These are phyloP conservation scores for Sporisorium graminicola DNA, from an alignment of 1,284 basidiomycete species.

Conservation along the genomic window DNA sequence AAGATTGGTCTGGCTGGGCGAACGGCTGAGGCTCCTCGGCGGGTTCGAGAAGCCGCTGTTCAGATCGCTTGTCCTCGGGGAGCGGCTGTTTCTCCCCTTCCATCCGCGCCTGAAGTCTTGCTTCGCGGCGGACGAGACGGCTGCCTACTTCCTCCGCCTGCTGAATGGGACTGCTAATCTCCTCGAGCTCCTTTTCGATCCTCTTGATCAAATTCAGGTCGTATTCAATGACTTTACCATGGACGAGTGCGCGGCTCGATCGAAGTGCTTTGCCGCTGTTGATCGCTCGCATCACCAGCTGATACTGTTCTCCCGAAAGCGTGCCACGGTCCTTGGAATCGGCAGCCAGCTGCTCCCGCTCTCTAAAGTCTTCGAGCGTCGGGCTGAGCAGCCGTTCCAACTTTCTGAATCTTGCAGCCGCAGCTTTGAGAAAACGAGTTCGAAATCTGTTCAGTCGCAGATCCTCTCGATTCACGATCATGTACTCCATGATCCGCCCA, in stretches of 20 bases:
- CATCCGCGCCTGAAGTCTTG: neutral
- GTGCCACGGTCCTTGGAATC: neutral
- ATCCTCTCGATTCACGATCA: slow-evolving; percentile 3
- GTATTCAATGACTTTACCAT: neutral
- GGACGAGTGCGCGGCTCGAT: neutral
- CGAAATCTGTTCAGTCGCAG: slow-evolving; percentile 3
- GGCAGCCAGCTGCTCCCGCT: neutral
- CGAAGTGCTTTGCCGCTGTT: neutral
- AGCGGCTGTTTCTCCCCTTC: neutral
- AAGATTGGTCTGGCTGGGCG: neutral
- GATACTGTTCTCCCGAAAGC: neutral
- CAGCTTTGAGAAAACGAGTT: neutral
- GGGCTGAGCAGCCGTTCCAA: slow-evolving; percentile 1
- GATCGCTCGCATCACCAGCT: neutral
- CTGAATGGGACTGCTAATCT: neutral
- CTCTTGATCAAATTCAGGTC: slow-evolving; percentile 2
- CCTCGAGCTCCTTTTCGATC: slow-evolving; percentile 9
- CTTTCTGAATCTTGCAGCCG: neutral
- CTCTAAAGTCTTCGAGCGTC: slow-evolving; percentile 2
- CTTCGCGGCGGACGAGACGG: slow-evolving; percentile 2
- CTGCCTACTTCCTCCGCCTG: neutral
- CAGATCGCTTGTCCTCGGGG: neutral
- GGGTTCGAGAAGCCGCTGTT: no score
- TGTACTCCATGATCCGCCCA: slow-evolving; percentile 5
- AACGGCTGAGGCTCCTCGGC: no score